Percentiles rank a stretch among this genome's conserved stretches.
Conservation (phyloP, 1,139 yeast genomes). For the Suhomyces bokatorum region DNA sequence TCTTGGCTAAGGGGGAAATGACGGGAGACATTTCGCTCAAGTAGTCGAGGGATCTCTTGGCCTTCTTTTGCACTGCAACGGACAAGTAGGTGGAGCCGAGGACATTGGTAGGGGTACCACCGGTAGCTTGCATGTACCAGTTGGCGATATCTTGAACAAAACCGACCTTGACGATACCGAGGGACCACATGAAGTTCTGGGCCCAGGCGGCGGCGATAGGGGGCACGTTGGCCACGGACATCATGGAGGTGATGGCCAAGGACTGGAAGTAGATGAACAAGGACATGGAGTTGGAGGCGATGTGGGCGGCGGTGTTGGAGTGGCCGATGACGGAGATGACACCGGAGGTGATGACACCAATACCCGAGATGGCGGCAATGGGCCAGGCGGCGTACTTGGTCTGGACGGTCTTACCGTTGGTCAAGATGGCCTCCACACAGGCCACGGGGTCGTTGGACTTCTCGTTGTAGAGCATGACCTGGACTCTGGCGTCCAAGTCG, state of each 20-base stretch:
- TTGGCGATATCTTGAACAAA: slow-evolving; percentile 85
- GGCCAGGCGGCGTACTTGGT: slow-evolving; percentile 97
- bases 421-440: slow-evolving; percentile 85
- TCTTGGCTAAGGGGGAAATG: slow-evolving; percentile 25
- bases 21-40: slow-evolving; percentile 15
- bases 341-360: slow-evolving; percentile 86
- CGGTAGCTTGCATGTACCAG: slow-evolving; percentile 97
- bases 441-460: slow-evolving; percentile 61
- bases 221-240: slow-evolving; percentile 91
- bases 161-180: slow-evolving; percentile 79
- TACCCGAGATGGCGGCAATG: slow-evolving; percentile 85
- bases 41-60: slow-evolving; percentile 28
- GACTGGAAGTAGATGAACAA: slow-evolving; percentile 92
- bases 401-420: slow-evolving; percentile 93
- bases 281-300: slow-evolving; percentile 92
- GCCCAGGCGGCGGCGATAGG: slow-evolving; percentile 99
- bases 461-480: slow-evolving; percentile 61
- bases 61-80: slow-evolving; percentile 73
- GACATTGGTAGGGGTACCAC: slow-evolving; percentile 81
- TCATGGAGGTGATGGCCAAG: slow-evolving; percentile 90
- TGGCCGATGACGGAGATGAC: slow-evolving; percentile 85
- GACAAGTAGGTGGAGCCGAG: slow-evolving; percentile 58
- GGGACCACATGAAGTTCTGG: slow-evolving; percentile 94
- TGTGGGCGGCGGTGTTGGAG: slow-evolving; percentile 92
- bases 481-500: slow-evolving; percentile 88